Evolutionary conservation across 2,329 filamentous ascomycete species (phyloP).

Genomic region (Claviceps pazoutovae): DNA sequence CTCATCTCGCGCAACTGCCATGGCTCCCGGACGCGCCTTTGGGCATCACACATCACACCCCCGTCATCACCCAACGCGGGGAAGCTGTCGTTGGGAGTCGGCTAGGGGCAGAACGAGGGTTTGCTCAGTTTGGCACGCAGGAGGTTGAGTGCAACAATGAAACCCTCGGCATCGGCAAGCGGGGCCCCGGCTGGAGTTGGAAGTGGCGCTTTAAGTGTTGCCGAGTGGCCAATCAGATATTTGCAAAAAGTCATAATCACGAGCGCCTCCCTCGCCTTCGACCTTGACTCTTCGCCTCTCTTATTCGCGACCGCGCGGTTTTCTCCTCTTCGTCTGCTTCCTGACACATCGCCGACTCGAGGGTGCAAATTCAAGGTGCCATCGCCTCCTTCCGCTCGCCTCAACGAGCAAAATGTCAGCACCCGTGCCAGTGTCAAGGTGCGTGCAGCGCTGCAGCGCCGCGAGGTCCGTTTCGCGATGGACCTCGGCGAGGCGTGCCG

Average conservation of each 20-base stretch:
- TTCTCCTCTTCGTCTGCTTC: background rate
- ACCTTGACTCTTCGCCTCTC: background rate
- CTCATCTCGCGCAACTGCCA: too few species aligned
- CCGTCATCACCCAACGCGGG: too few species aligned
- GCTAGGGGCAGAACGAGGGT: too few species aligned
- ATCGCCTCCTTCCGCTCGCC: background rate
- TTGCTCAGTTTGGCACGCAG: too few species aligned
- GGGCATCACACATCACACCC: too few species aligned
- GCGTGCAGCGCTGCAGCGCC: slow-evolving; percentile 20
- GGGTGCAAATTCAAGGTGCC: background rate
- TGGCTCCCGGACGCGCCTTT: too few species aligned
- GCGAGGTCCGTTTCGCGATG: slow-evolving; percentile 19
- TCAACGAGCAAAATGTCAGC: slow-evolving; percentile 17
- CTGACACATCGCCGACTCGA: background rate
- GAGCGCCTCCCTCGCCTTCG: background rate
- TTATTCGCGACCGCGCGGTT: background rate
- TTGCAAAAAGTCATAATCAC: slow-evolving; percentile 4
- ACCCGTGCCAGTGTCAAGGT: slow-evolving; percentile 24
- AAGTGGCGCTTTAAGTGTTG: background rate
- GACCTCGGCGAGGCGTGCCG: slow-evolving; percentile 12
- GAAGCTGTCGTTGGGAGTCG: too few species aligned
- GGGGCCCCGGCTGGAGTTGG: slow-evolving; percentile 1
- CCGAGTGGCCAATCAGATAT: slow-evolving; percentile 5
- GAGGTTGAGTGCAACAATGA: too few species aligned
- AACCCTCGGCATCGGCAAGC: background rate